Conservation (phyloP, 495 filamentous ascomycete genomes). For the Talaromyces wortmannii region DNA sequence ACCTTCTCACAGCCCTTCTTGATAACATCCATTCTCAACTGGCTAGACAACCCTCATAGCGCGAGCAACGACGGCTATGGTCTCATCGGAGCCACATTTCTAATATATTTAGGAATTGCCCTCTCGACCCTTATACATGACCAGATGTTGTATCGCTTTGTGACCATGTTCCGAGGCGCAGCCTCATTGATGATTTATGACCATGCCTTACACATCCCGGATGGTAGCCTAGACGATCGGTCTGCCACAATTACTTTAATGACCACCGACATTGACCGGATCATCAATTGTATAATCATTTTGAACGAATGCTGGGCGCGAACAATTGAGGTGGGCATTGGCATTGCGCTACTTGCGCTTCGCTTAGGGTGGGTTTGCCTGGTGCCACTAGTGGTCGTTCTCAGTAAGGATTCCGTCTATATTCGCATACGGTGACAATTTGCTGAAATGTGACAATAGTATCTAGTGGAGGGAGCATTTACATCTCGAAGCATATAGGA, state of each 20-base stretch:
- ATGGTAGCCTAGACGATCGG: slow-evolving; percentile 34
- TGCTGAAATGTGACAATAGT: background rate
- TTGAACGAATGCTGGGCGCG: slow-evolving; percentile 48
- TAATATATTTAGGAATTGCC: slow-evolving; percentile 49
- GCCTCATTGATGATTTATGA: slow-evolving; percentile 51
- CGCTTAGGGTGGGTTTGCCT: slow-evolving; percentile 37
- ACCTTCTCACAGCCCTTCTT: slow-evolving; percentile 49
- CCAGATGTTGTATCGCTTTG: slow-evolving; percentile 48
- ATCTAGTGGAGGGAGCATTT: background rate
- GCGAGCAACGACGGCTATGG: slow-evolving; percentile 34
- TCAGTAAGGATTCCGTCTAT: slow-evolving; percentile 26
- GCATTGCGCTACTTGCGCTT: slow-evolving; percentile 40
- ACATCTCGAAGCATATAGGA: background rate
- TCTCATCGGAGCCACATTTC: slow-evolving; percentile 44
- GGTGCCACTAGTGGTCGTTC: slow-evolving; percentile 35
- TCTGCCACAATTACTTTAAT: slow-evolving; percentile 46
- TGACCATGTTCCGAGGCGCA: slow-evolving; percentile 54
- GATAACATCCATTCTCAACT: slow-evolving; percentile 34
- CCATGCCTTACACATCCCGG: slow-evolving; percentile 31
- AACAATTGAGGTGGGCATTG: slow-evolving; percentile 44
- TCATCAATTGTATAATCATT: slow-evolving; percentile 25
- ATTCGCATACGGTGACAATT: background rate
- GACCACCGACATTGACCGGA: slow-evolving; percentile 48
- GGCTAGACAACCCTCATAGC: slow-evolving; percentile 4
- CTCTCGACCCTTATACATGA: slow-evolving; percentile 30